A percentile compares a stretch with the other conserved stretches of the same genome.
Evolutionary conservation across 2,329 filamentous ascomycete genomes (phyloP).

Genomic region (Cladophialophora carrionii): DNA sequence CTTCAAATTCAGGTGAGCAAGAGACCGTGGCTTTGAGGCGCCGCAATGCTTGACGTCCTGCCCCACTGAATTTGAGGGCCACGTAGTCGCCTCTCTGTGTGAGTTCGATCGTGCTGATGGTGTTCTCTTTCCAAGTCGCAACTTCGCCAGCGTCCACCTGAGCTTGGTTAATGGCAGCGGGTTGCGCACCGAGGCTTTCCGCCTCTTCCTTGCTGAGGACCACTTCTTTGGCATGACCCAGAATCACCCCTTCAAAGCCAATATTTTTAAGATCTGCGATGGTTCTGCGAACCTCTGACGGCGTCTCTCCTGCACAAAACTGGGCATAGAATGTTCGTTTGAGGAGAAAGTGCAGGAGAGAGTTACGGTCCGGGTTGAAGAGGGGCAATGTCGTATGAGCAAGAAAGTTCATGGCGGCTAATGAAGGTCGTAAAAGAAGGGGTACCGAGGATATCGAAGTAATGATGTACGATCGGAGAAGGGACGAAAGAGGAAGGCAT

Average conservation of each 20-base stretch:
- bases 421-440: slow-evolving; percentile 69
- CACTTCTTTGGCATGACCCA: slow-evolving; percentile 82
- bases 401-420: slow-evolving; percentile 68
- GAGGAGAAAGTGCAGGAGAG: slow-evolving; percentile 68
- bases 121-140: slow-evolving; percentile 71
- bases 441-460: slow-evolving; percentile 38
- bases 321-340: slow-evolving; percentile 87
- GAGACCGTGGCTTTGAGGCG: slow-evolving; percentile 65
- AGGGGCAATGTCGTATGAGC: slow-evolving; percentile 69
- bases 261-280: slow-evolving; percentile 69
- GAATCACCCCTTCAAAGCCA: slow-evolving; percentile 80
- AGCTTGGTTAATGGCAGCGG: slow-evolving; percentile 24
- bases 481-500: slow-evolving; percentile 33
- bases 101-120: slow-evolving; percentile 68
- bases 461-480: slow-evolving; percentile 38
- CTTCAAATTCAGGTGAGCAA: slow-evolving; percentile 66
- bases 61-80: slow-evolving; percentile 77
- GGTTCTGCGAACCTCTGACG: slow-evolving; percentile 67
- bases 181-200: slow-evolving; percentile 29
- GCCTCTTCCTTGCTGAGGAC: slow-evolving; percentile 59
- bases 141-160: slow-evolving; percentile 40
- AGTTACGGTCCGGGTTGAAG: slow-evolving; percentile 75
- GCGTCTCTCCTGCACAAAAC: slow-evolving; percentile 83
- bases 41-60: slow-evolving; percentile 72
- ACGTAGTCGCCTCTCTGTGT: slow-evolving; percentile 61